phyloP scores from a whole-genome alignment of 805 yeast genomes.

The Candida ulmi region DNA sequence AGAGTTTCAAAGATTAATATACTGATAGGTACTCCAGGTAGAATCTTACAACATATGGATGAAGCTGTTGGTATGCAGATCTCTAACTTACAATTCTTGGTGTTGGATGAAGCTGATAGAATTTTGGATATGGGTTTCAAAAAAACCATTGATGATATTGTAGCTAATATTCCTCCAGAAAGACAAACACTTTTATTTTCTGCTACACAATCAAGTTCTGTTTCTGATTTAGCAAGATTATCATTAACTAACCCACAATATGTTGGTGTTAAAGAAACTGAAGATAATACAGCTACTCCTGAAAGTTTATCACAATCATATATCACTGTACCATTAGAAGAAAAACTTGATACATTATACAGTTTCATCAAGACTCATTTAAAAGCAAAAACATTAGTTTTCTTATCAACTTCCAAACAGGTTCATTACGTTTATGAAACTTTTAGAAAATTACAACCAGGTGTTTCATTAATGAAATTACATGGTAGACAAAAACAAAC shows the following conservation, averaged over 20 bases:
- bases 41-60: constrained; percentile 70
- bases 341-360: constrained; percentile 82
- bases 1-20: constrained; percentile 67
- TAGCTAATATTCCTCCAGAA: constrained; percentile 75
- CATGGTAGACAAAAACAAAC: constrained; percentile 88
- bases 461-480: constrained; percentile 52
- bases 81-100: constrained; percentile 64
- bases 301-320: constrained; percentile 81
- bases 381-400: constrained; percentile 76
- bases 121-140: constrained; percentile 76
- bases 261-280: constrained; percentile 69
- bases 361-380: constrained; percentile 59
- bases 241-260: constrained; percentile 93
- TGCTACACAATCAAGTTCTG: constrained; percentile 88
- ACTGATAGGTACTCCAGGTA: constrained; percentile 89
- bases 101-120: constrained; percentile 92
- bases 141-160: constrained; percentile 60
- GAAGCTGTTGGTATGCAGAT: constrained; percentile 55
- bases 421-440: constrained; percentile 33
- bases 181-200: constrained; percentile 90
- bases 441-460: constrained; percentile 25
- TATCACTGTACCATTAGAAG: constrained; percentile 62
- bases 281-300: constrained; percentile 69
- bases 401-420: constrained; percentile 67
- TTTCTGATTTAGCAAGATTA: constrained; percentile 73